phyloP scores from a whole-genome alignment of 257 asterid genomes.

The Cynanchum wilfordii region DNA sequence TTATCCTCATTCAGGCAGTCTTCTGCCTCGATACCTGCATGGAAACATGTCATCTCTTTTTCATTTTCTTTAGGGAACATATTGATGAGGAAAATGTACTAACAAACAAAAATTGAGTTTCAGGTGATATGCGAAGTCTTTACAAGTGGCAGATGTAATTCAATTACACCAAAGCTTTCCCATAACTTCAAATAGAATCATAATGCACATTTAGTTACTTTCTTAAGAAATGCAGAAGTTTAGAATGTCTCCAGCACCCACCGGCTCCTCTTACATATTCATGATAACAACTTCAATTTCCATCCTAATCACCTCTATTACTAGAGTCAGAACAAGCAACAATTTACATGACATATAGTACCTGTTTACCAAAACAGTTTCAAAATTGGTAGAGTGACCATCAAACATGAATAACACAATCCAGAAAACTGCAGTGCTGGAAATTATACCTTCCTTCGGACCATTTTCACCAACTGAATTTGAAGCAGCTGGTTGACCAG shows the following conservation, averaged over 20 bases:
- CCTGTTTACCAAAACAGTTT: neutral
- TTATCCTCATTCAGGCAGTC: constrained; percentile 27
- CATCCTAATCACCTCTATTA: neutral
- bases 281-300: neutral
- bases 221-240: neutral
- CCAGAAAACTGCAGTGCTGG: neutral
- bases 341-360: neutral
- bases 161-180: neutral
- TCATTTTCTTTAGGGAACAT: neutral
- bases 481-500: constrained; percentile 31
- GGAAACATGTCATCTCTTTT: neutral
- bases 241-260: neutral
- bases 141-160: neutral
- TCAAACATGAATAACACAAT: neutral
- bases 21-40: constrained; percentile 39
- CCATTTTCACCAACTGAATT: constrained; percentile 37
- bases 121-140: neutral
- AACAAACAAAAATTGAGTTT: neutral
- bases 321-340: neutral
- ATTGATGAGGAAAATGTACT: neutral
- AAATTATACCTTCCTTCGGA: constrained; percentile 38
- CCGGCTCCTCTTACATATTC: neutral
- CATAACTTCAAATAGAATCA: neutral
- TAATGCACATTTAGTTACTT: too few relatives aligned
- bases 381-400: neutral